Evolutionary conservation across 805 yeast genomes (phyloP).

Genomic region (Wickerhamomyces chambardii): DNA sequence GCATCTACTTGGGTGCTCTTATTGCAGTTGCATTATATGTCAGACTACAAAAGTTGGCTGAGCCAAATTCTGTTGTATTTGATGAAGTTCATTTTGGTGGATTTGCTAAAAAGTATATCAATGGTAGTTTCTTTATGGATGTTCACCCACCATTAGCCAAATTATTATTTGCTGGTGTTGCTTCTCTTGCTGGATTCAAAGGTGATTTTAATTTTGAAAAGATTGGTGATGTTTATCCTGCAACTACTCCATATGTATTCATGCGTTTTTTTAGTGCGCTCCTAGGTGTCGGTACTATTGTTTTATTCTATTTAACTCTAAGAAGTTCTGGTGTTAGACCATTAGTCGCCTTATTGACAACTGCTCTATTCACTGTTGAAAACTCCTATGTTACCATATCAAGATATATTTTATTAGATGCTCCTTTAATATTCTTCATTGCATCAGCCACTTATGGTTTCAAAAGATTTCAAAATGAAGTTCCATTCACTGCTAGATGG

Average conservation of each 20-base stretch:
- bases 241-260: slow-evolving; percentile 45
- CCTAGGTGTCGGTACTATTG: slow-evolving; percentile 59
- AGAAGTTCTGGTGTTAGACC: slow-evolving; percentile 67
- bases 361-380: slow-evolving; percentile 51
- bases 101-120: slow-evolving; percentile 78
- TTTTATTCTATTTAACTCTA: slow-evolving; percentile 58
- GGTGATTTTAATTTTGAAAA: slow-evolving; percentile 61
- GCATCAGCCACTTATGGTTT: slow-evolving; percentile 60
- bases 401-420: slow-evolving; percentile 65
- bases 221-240: slow-evolving; percentile 60
- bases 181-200: slow-evolving; percentile 55
- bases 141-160: slow-evolving; percentile 78
- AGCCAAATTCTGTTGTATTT: slow-evolving; percentile 79
- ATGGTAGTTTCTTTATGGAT: slow-evolving; percentile 60
- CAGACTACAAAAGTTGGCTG: slow-evolving; percentile 50
- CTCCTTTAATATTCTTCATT: slow-evolving; percentile 71
- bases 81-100: slow-evolving; percentile 97
- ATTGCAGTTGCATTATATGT: slow-evolving; percentile 43
- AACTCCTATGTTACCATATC: slow-evolving; percentile 64
- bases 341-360: slow-evolving; percentile 46
- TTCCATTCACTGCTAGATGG: slow-evolving; percentile 53
- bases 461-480: slow-evolving; percentile 56
- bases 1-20: slow-evolving; percentile 30
- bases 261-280: slow-evolving; percentile 69
- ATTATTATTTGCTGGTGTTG: slow-evolving; percentile 68